Conservation (phyloP, 805 yeast genomes). For the Teunomyces funiuensis region DNA sequence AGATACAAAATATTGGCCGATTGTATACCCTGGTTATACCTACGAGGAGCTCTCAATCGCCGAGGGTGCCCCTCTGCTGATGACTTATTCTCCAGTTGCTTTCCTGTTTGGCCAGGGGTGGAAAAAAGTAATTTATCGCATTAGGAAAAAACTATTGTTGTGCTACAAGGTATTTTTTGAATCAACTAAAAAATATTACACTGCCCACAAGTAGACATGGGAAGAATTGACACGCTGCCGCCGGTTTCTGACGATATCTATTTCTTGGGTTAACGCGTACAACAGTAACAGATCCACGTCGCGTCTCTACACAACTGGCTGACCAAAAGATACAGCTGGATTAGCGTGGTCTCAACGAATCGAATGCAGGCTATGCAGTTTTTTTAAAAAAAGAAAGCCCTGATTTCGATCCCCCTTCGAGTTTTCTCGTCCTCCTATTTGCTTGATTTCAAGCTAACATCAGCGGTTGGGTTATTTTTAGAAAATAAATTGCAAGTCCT, state of each 20-base stretch:
- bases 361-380: neutral
- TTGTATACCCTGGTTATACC: no score
- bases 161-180: conserved; percentile 3
- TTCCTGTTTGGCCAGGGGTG: conserved; percentile 2
- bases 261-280: no score
- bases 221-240: no score
- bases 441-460: neutral
- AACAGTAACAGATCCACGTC: no score
- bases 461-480: neutral
- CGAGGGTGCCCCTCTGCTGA: no score
- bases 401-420: neutral
- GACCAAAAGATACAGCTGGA: no score
- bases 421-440: neutral
- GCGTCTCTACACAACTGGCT: no score
- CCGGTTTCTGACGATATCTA: no score
- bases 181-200: no score
- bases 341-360: no score
- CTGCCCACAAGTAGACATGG: neutral
- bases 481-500: neutral
- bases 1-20: no score
- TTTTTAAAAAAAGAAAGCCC: neutral
- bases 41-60: no score
- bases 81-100: neutral
- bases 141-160: neutral
- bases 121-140: neutral